Base-by-base conservation (phyloP, 2,329 filamentous ascomycete species). In the Atkinsonella hypoxylon region DNA sequence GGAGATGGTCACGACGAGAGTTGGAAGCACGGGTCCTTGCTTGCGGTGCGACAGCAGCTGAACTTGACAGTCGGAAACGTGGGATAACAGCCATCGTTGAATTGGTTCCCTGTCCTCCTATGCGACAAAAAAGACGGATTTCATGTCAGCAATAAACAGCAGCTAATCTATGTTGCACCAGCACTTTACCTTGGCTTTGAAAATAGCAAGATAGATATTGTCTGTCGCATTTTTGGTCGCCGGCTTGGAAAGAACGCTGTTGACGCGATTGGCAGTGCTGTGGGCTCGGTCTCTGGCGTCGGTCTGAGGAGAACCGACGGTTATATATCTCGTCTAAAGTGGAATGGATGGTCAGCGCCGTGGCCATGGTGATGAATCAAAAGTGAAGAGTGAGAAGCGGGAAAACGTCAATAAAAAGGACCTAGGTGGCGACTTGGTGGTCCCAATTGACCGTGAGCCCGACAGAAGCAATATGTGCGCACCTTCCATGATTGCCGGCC, bases 11-110 rank as follows among this genome's bases (percentile, higher is more conserved):
- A 84, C 61, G 44, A 82, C 68, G 12, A 85, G 70, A 6, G 81
- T 84, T 1, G 79, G 79, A 8, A 80, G 64, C 4, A 76, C 69
- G 11, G 77, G 74, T 0, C 76, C 76, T 58, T 82, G 78, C 58
- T 84, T 84, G 47, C 79, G 76, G 58, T 83, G 76, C 41, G 78
- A 70, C 15, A 82, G 56, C 61, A 74, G 73, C 60, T 82, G 78
- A 32, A 82, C 71, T 55, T 78, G 72, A 56, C 78, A 83, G 51
- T 79, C 76, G 49, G 70, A 70, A 49, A 82, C 71, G 44, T 69
- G 72, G 53, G 65, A 69, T 48, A 78, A 64, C 42, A 74, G 69
- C 65, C 77, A 74, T 62, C 79, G 76, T 46, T 77, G 72, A 26
- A 73, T 65, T 18, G 75, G 73, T 43, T 81, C 78, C 53, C 58